These are phyloP conservation scores for Plantago coronopus DNA, from an alignment of 305 asterid genomes.

Conservation along the genomic window DNA sequence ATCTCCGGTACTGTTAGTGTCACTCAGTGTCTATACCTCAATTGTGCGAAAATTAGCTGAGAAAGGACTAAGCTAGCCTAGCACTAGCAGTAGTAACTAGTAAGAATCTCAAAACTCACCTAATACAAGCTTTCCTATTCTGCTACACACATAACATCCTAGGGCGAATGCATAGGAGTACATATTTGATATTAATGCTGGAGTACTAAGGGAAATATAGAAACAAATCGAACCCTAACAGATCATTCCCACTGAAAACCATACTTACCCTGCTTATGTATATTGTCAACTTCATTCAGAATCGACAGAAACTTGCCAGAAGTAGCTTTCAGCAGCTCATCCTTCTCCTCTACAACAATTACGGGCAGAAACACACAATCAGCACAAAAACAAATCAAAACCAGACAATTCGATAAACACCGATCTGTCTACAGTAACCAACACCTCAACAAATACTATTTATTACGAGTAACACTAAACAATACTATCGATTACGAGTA, in stretches of 20 bases:
- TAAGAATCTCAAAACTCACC: too few species aligned
- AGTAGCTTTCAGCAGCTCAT: conserved; percentile 27
- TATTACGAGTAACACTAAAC: too few species aligned
- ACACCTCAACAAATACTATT: background rate
- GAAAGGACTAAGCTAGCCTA: too few species aligned
- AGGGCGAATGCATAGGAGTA: background rate
- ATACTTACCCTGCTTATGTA: conserved; percentile 37
- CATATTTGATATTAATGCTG: background rate
- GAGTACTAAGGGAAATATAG: background rate
- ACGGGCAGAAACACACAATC: background rate
- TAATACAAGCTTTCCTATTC: too few species aligned
- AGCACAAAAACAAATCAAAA: background rate
- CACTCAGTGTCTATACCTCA: too few species aligned
- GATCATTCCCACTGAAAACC: background rate
- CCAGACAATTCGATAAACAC: background rate
- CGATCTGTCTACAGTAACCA: too few species aligned
- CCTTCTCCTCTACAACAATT: conserved; percentile 33
- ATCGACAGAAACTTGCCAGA: conserved; percentile 32
- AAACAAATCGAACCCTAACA: background rate
- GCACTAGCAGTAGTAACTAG: too few species aligned
- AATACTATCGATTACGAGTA: background rate
- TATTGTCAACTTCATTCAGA: conserved; percentile 34
- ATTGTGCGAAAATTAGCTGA: too few species aligned
- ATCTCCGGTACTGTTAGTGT: too few species aligned
- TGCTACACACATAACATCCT: background rate